Percentiles rank a stretch among this genome's conserved stretches.
These are phyloP conservation scores for Aspergillus melleus DNA, from an alignment of 2,329 filamentous ascomycete species.

Conservation along the genomic window DNA sequence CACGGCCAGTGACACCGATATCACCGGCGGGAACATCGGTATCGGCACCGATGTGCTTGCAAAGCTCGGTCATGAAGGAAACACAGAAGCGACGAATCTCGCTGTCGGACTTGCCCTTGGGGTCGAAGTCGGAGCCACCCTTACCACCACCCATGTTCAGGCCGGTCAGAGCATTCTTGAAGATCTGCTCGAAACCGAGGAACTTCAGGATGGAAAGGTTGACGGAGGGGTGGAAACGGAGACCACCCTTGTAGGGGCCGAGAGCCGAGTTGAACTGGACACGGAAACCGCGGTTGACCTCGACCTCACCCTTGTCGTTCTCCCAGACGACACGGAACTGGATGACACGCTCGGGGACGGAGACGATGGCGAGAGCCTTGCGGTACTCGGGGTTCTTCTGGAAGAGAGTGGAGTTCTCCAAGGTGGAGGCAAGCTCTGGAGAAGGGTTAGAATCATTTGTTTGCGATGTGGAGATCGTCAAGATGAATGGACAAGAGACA, in stretches of 20 bases:
- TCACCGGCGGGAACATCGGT: conserved; percentile 97
- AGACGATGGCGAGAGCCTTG: conserved; percentile 81
- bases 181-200: conserved; percentile 98
- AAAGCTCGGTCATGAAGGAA: conserved; percentile 93
- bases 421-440: conserved; percentile 86
- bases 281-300: conserved; percentile 92
- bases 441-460: not conserved
- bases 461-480: not conserved
- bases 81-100: conserved; percentile 98
- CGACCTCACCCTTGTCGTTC: conserved; percentile 79
- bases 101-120: conserved; percentile 95
- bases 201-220: conserved; percentile 81
- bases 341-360: conserved; percentile 91
- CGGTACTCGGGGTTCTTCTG: conserved; percentile 91
- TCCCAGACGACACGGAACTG: conserved; percentile 99
- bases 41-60: conserved; percentile 92
- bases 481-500: conserved; percentile 29
- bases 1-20: conserved; percentile 87
- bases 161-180: conserved; percentile 98
- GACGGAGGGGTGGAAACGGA: conserved; percentile 79
- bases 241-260: conserved; percentile 96
- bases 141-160: conserved; percentile 96
- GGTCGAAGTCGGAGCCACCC: conserved; percentile 97
- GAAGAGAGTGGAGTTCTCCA: conserved; percentile 92
- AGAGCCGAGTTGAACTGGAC: conserved; percentile 99